phyloP scores from a whole-genome alignment of 2,329 filamentous ascomycete species.

The Endocalyx cinctus region DNA sequence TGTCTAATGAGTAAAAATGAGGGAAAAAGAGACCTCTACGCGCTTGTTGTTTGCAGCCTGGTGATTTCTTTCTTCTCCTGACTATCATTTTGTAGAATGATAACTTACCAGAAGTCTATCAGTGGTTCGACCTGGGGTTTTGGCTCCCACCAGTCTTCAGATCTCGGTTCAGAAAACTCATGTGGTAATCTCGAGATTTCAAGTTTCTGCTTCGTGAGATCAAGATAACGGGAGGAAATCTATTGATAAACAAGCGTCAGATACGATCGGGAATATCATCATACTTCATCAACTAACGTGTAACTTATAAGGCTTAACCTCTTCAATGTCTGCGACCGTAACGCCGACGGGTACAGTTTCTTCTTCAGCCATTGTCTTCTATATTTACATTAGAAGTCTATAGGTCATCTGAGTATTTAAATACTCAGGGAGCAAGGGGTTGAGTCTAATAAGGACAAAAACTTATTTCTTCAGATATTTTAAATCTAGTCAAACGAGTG shows the following conservation, averaged over 20 bases:
- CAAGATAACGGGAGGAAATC: constrained; percentile 64
- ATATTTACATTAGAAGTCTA: constrained; percentile 6
- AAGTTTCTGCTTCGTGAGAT: constrained; percentile 63
- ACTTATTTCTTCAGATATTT: neutral
- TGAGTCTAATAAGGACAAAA: neutral
- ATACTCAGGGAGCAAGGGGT: neutral
- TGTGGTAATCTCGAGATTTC: constrained; percentile 62
- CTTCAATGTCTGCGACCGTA: constrained; percentile 29
- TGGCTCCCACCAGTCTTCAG: constrained; percentile 52
- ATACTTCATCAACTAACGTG: constrained; percentile 41
- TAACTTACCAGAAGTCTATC: constrained; percentile 58
- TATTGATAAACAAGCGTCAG: constrained; percentile 31
- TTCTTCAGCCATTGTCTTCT: constrained; percentile 20
- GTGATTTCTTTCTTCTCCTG: neutral
- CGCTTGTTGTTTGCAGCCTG: too few species aligned
- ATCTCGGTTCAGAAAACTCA: constrained; percentile 44
- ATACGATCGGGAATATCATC: constrained; percentile 1
- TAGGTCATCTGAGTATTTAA: constrained; percentile 4
- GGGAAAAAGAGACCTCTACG: too few species aligned
- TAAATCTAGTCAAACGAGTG: neutral
- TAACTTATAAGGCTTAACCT: constrained; percentile 52
- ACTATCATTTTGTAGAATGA: neutral
- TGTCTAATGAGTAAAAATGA: neutral
- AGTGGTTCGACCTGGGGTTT: constrained; percentile 60
- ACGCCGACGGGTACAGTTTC: constrained; percentile 21